Evolutionary conservation across 495 filamentous ascomycete species (phyloP).

Genomic region (Margaritispora aquatica): DNA sequence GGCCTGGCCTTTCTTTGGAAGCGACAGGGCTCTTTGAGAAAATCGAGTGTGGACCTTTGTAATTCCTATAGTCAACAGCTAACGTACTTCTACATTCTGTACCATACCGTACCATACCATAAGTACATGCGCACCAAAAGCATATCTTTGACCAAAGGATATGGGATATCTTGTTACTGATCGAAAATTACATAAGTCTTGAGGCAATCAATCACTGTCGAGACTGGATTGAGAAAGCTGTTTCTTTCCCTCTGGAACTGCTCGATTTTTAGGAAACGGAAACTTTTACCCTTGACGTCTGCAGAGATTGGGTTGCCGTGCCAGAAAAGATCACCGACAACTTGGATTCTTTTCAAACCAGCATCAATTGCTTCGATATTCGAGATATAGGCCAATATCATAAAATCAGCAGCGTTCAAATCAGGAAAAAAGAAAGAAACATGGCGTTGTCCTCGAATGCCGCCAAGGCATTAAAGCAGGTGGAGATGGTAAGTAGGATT

Average conservation of each 20-base stretch:
- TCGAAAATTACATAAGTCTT: not conserved
- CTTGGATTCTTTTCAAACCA: not conserved
- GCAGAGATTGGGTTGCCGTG: not conserved
- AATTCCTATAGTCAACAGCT: no score
- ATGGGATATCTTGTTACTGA: not conserved
- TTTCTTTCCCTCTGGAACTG: not conserved
- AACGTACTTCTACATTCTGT: no score
- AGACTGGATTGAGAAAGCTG: no score
- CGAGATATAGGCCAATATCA: not conserved
- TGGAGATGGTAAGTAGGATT: conserved; percentile 17
- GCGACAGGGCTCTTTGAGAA: not conserved
- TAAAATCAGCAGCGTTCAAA: not conserved
- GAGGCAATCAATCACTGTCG: not conserved
- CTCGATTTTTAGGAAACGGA: not conserved
- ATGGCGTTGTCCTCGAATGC: conserved; percentile 20
- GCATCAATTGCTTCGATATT: not conserved
- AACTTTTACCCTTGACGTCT: not conserved
- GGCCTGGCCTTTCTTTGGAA: not conserved
- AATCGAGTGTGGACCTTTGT: not conserved
- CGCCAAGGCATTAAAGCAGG: conserved; percentile 14
- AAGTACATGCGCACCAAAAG: not conserved
- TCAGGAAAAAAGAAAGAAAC: not conserved
- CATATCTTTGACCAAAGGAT: not conserved
- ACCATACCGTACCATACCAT: not conserved
- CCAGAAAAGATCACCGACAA: not conserved